Percentiles rank a stretch among this genome's conserved stretches.
phyloP scores from a whole-genome alignment of 352 stramenopile genomes.

The Phytophthora litchii region DNA sequence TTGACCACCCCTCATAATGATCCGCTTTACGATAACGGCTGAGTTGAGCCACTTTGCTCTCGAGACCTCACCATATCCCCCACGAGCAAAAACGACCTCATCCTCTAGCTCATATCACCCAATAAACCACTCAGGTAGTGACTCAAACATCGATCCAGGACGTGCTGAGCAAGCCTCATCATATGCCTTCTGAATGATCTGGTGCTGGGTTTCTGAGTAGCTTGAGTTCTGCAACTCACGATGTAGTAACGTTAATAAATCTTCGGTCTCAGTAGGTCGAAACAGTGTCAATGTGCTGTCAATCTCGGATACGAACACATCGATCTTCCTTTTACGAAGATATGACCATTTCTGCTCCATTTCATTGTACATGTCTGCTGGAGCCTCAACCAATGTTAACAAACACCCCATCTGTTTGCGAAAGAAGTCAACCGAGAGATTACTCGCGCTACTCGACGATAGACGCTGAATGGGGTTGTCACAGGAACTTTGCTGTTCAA shows the following conservation, averaged over 20 bases:
- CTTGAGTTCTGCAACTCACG: constrained; percentile 6
- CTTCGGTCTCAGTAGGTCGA: background rate
- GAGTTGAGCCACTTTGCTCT: constrained; percentile 24
- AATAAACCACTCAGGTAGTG: constrained; percentile 12
- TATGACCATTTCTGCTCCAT: constrained; percentile 1
- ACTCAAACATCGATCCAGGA: background rate
- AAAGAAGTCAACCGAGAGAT: constrained; percentile 7
- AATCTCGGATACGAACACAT: constrained; percentile 8
- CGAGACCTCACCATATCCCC: constrained; percentile 1
- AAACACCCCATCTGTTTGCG: constrained; percentile 2
- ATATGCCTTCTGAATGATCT: constrained; percentile 5
- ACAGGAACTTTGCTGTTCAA: constrained; percentile 4
- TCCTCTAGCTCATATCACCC: constrained; percentile 6
- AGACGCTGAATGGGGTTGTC: constrained; percentile 5
- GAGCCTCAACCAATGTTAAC: constrained; percentile 3
- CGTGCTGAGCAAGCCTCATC: constrained; percentile 5
- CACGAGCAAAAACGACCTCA: constrained; percentile 5
- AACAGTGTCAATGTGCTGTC: constrained; percentile 2
- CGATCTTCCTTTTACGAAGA: background rate
- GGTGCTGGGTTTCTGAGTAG: constrained; percentile 2
- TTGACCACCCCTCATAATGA: background rate
- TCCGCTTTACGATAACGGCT: constrained; percentile 29
- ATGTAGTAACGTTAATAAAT: constrained; percentile 2
- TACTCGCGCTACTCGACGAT: constrained; percentile 6
- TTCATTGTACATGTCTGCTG: constrained; percentile 1